These are phyloP conservation scores for Trichoderma endophyticum DNA, from an alignment of 2,329 filamentous ascomycete species.

Conservation along the genomic window DNA sequence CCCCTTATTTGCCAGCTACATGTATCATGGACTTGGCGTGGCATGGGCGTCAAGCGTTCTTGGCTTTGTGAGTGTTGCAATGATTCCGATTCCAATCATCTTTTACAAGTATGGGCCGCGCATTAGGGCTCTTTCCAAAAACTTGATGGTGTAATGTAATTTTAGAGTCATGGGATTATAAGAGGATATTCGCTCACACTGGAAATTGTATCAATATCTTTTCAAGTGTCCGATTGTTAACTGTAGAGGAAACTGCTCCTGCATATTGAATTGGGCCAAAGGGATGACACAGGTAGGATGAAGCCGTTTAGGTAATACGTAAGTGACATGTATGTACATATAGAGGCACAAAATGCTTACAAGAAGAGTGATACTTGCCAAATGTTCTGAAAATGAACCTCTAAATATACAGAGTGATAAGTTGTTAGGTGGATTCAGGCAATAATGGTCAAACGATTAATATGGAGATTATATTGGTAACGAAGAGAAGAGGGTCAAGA, in stretches of 20 bases:
- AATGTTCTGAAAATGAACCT: neutral
- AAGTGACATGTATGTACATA: neutral
- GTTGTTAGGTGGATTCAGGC: neutral
- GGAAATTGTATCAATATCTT: neutral
- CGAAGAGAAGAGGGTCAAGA: neutral
- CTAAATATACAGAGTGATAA: neutral
- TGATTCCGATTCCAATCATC: conserved; percentile 20
- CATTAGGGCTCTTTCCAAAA: conserved; percentile 4
- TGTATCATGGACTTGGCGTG: conserved; percentile 21
- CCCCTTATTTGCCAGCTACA: conserved; percentile 19
- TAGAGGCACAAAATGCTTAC: neutral
- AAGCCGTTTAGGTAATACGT: neutral
- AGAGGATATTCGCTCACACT: neutral
- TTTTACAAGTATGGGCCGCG: conserved; percentile 21
- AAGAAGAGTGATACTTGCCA: neutral
- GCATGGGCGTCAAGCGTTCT: conserved; percentile 23
- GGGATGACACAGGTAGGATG: neutral
- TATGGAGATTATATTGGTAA: neutral
- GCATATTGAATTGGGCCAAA: neutral
- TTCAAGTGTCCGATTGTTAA: neutral
- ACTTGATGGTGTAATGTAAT: neutral
- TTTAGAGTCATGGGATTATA: neutral
- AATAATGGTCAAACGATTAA: neutral
- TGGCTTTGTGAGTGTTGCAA: conserved; percentile 15
- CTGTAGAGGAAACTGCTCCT: neutral